Evolutionary conservation across 73 alveolate genomes (phyloP).

Genomic region (Symbiodinium pilosum): DNA sequence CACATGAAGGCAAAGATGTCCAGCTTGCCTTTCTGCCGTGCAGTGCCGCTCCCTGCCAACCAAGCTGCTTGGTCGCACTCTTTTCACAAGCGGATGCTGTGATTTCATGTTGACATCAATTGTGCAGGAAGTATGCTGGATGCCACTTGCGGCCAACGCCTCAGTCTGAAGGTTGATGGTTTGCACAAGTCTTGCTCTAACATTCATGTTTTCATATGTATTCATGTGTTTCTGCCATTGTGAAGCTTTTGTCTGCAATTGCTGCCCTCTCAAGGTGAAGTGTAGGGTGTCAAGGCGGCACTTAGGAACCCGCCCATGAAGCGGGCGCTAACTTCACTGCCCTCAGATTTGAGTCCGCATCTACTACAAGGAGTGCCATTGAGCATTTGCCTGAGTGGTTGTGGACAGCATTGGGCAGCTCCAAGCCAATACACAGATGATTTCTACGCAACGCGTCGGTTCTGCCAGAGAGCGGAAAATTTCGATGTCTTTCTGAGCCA

Average conservation of each 20-base stretch:
- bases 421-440: neutral
- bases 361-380: constrained; percentile 12
- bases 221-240: too few relatives aligned
- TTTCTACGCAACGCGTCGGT: neutral
- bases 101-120: neutral
- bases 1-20: neutral
- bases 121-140: neutral
- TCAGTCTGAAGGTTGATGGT: neutral
- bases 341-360: neutral
- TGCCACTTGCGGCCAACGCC: neutral
- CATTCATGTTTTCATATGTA: neutral
- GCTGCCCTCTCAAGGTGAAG: neutral
- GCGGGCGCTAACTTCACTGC: neutral
- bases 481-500: constrained; percentile 1
- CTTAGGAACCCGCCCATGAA: neutral
- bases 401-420: constrained; percentile 19
- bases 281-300: constrained; percentile 1
- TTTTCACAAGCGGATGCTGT: neutral
- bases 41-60: neutral
- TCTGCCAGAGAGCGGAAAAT: neutral
- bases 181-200: neutral
- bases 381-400: neutral
- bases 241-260: neutral
- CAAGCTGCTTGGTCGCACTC: too few relatives aligned
- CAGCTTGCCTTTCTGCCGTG: neutral